phyloP scores from a whole-genome alignment of 768 basidiomycete species.

The Termitomyces sp. region DNA sequence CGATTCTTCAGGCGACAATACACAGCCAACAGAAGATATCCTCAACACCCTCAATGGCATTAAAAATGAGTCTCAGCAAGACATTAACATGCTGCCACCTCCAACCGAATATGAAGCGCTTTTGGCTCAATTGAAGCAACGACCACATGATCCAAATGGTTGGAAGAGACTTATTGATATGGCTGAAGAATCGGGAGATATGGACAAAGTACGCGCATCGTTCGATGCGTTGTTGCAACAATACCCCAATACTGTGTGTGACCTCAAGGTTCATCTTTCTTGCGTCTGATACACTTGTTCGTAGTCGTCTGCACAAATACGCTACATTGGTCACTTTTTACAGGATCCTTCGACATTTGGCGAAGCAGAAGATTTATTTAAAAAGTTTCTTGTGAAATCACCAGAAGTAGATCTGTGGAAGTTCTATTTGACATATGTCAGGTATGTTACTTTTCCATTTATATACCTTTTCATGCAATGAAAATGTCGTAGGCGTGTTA shows the following conservation, averaged over 20 bases:
- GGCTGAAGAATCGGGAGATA: slow-evolving; percentile 72
- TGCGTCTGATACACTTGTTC: slow-evolving; percentile 7
- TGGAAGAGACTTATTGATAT: slow-evolving; percentile 77
- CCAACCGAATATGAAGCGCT: slow-evolving; percentile 66
- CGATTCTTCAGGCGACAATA: slow-evolving; percentile 21
- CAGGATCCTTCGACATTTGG: slow-evolving; percentile 58
- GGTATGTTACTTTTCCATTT: slow-evolving; percentile 42
- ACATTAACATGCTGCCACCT: slow-evolving; percentile 27
- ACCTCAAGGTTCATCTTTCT: slow-evolving; percentile 8
- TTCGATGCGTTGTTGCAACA: slow-evolving; percentile 80
- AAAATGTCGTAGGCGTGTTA: slow-evolving; percentile 48
- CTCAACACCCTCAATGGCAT: slow-evolving; percentile 24
- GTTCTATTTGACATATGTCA: slow-evolving; percentile 91
- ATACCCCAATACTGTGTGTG: slow-evolving; percentile 90
- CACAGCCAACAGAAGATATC: slow-evolving; percentile 31
- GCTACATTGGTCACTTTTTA: slow-evolving; percentile 76
- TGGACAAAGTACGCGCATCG: slow-evolving; percentile 72
- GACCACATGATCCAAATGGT: slow-evolving; percentile 69
- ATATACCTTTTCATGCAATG: not conserved
- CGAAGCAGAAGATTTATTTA: slow-evolving; percentile 86
- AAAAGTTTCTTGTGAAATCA: slow-evolving; percentile 76
- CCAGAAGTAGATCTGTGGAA: slow-evolving; percentile 90
- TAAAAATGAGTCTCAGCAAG: slow-evolving; percentile 22
- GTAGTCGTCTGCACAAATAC: slow-evolving; percentile 80
- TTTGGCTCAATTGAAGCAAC: slow-evolving; percentile 56